Base-by-base conservation (phyloP, 2,329 filamentous ascomycete genomes). In the Geosmithia morbida region DNA sequence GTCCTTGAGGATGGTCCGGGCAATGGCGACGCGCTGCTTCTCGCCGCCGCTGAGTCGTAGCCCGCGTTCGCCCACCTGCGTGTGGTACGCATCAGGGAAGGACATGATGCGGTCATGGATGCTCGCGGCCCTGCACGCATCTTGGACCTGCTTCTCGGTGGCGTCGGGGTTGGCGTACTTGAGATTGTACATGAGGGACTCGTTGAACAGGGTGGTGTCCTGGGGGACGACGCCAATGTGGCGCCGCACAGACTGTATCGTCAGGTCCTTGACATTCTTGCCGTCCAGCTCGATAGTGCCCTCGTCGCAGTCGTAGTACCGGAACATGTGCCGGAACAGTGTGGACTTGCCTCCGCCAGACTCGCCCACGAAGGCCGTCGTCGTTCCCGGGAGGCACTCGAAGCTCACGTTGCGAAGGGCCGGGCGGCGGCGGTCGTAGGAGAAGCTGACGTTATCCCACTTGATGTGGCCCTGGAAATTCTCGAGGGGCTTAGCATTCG, bases 261-360 rank as follows among this genome's bases (percentile, higher is more conserved):
- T 94, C 50, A 95, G 69, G 54, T 88, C 81, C 61, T 85, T 80
- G 45, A 96, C 85, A 59, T 96, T 80, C 50, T 81, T 77, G 7
- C 84, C 87, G 59, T 97, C 92, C 48, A 98, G 71, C 58, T 83
- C 77, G 49, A 97, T 94, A 57, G 72, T 79, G 37, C 92, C 92
- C 46, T 79, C 75, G 46, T 81, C 73, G 48, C 83, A 79, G 59
- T 96, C 94, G 70, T 97, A 98, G 65, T 96, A 98, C 17, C 92
- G 85, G 72, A 95, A 97, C 61, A 98, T 81, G 45, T 97, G 76
- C 46, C 92, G 84, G 70, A 98, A 96, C 22, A 98, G 77, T 0
- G 92, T 98, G 2, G 90, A 97, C 64, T 98, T 98, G 54, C 92
- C 92, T 50, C 92, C 92, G 43, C 92, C 92, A 30, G 90, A 97